Evolutionary conservation across 164 flowering plant species (phyloP).

Genomic region (Cinnamomum micranthum): DNA sequence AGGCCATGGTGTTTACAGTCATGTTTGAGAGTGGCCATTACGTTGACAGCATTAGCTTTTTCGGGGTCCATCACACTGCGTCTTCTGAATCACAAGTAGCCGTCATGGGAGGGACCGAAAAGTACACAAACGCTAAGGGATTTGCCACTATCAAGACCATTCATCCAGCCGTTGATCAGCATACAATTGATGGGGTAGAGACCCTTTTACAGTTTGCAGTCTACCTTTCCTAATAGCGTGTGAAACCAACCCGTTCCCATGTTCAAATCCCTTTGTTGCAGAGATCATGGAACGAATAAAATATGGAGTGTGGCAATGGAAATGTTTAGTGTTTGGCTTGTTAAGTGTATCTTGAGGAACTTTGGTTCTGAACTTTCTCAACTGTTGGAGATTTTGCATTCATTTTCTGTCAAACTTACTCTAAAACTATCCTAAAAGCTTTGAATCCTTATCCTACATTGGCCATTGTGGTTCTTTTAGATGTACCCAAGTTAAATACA

Average conservation of each 20-base stretch:
- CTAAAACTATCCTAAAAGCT: no score
- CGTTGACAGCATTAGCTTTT: conserved; percentile 55
- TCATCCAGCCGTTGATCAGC: conserved; percentile 28
- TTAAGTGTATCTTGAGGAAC: no score
- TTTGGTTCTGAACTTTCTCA: no score
- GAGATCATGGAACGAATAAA: no score
- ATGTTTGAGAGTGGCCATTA: conserved; percentile 47
- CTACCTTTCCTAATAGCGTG: conserved; percentile 11
- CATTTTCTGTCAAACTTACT: no score
- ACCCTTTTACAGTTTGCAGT: conserved; percentile 25
- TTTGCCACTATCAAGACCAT: conserved; percentile 46
- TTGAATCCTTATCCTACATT: no score
- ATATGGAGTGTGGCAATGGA: no score
- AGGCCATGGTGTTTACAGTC: conserved; percentile 53
- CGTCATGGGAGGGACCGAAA: conserved; percentile 84
- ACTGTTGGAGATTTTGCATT: no score
- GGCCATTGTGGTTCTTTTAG: no score
- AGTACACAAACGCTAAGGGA: conserved; percentile 63
- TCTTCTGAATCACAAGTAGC: conserved; percentile 56
- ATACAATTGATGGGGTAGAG: conserved; percentile 23
- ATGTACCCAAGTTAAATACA: no score
- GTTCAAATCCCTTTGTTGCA: no score
- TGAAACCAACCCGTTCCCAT: not conserved
- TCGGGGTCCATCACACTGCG: conserved; percentile 48
- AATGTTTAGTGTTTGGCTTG: no score